phyloP scores from a whole-genome alignment of 208 protist genomes.

The Endotrypanum monterogeii region DNA sequence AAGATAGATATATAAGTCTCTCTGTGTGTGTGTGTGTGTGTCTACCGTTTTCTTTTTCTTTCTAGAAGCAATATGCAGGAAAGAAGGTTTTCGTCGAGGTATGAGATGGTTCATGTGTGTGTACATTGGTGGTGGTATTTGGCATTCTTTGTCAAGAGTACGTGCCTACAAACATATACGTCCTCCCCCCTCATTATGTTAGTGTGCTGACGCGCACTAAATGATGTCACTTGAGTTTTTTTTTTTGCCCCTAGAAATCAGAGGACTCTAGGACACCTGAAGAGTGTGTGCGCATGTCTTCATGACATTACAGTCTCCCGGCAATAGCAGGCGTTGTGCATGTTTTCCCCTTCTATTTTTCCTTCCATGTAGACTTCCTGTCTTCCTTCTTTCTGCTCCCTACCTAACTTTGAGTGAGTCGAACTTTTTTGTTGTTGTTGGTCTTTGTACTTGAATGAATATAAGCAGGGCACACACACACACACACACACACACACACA shows the following conservation, averaged over 20 bases:
- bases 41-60: too few species aligned
- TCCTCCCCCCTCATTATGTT: background rate
- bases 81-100: too few species aligned
- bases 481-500: slow-evolving; percentile 12
- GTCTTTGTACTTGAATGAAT: background rate
- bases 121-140: too few species aligned
- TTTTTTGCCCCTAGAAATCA: background rate
- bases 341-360: background rate
- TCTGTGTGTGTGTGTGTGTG: too few species aligned
- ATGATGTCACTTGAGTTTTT: background rate
- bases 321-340: background rate
- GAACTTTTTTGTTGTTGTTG: background rate
- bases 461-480: background rate
- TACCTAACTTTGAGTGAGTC: background rate
- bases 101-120: too few species aligned
- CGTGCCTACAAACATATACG: too few species aligned
- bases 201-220: background rate
- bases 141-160: background rate
- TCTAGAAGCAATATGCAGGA: too few species aligned
- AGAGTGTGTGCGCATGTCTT: background rate
- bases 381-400: background rate
- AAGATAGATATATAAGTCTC: too few species aligned
- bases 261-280: background rate
- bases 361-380: background rate
- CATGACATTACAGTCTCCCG: background rate